Conservation (phyloP, 495 filamentous ascomycete genomes). For the Neurospora tetrasperma region DNA sequence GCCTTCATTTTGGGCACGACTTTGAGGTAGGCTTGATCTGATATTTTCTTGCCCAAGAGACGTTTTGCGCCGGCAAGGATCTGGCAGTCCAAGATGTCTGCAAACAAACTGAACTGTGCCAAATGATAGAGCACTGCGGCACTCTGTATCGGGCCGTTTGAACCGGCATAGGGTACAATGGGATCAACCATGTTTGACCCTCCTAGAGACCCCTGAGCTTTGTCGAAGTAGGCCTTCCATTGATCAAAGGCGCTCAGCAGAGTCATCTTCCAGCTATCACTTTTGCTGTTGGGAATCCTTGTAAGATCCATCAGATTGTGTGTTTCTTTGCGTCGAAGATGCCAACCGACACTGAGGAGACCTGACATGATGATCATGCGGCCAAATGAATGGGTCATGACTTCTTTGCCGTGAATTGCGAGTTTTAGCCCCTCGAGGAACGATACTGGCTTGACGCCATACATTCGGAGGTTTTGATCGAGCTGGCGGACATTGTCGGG, state of each 20-base stretch:
- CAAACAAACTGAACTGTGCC: slow-evolving; percentile 90
- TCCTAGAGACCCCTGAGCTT: slow-evolving; percentile 43
- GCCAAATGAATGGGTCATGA: slow-evolving; percentile 87
- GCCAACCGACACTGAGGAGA: slow-evolving; percentile 86
- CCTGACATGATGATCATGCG: slow-evolving; percentile 93
- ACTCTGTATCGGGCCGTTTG: slow-evolving; percentile 74
- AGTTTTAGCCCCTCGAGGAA: slow-evolving; percentile 87
- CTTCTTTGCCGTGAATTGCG: slow-evolving; percentile 77
- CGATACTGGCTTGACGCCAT: slow-evolving; percentile 72
- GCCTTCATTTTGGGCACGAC: slow-evolving; percentile 71
- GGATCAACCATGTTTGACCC: slow-evolving; percentile 30
- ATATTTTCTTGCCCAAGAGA: slow-evolving; percentile 76
- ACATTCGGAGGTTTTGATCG: slow-evolving; percentile 71
- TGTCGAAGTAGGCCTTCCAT: slow-evolving; percentile 89
- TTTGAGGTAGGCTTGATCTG: slow-evolving; percentile 63
- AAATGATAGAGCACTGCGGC: slow-evolving; percentile 83
- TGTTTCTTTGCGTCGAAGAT: slow-evolving; percentile 88
- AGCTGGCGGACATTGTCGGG: slow-evolving; percentile 74
- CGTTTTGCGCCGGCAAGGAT: slow-evolving; percentile 80
- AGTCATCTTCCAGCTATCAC: slow-evolving; percentile 80
- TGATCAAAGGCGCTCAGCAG: slow-evolving; percentile 82
- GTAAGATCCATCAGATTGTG: slow-evolving; percentile 72
- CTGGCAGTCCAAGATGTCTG: slow-evolving; percentile 90
- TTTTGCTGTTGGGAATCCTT: slow-evolving; percentile 60
- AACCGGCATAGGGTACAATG: slow-evolving; percentile 28